Conservation (phyloP, 345 rosid genomes). For the Acer saccharum region DNA sequence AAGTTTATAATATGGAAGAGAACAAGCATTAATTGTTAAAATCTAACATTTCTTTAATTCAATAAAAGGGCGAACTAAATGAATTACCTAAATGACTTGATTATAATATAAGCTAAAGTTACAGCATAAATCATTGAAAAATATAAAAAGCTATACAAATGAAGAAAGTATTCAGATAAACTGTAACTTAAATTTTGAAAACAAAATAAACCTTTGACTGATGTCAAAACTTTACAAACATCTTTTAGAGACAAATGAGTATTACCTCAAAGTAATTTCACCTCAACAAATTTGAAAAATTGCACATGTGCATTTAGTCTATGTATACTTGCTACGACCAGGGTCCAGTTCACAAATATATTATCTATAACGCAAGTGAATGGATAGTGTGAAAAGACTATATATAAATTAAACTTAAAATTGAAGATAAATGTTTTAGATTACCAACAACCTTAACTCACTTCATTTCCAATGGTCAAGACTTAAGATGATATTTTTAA, state of each 20-base stretch:
- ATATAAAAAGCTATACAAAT: too few relatives aligned
- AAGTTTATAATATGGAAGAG: background rate
- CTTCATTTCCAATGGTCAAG: background rate
- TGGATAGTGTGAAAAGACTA: slow-evolving; percentile 25
- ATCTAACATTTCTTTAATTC: too few relatives aligned
- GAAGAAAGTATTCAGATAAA: background rate
- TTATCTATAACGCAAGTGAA: slow-evolving; percentile 49
- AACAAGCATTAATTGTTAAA: background rate
- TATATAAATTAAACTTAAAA: background rate
- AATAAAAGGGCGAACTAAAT: too few relatives aligned
- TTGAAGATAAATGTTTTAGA: background rate
- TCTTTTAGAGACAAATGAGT: background rate
- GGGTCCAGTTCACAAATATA: slow-evolving; percentile 73
- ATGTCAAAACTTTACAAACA: slow-evolving; percentile 16
- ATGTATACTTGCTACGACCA: slow-evolving; percentile 78
- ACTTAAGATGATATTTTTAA: background rate
- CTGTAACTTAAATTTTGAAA: background rate
- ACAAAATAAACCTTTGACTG: background rate
- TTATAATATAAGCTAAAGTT: background rate
- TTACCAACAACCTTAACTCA: too few relatives aligned
- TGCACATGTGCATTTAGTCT: slow-evolving; percentile 67
- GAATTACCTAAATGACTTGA: background rate
- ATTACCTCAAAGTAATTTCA: slow-evolving; percentile 25
- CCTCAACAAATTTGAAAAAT: slow-evolving; percentile 79
- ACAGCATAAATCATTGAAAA: too few relatives aligned